Conservation (phyloP, 1,284 basidiomycete genomes). For the Austroboletus niveus region DNA sequence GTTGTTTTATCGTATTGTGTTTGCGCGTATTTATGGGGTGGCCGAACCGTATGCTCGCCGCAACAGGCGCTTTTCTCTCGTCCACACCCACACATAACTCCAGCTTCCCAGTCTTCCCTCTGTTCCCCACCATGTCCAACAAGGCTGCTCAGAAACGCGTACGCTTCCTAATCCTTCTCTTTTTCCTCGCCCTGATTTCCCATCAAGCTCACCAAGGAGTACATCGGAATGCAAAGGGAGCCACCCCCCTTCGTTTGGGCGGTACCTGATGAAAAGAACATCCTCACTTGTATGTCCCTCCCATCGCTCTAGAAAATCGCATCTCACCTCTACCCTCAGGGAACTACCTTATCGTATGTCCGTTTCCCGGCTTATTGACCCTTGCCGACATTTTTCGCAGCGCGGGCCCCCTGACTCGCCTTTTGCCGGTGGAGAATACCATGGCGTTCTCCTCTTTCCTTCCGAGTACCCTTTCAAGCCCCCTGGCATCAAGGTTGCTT, state of each 20-base stretch:
- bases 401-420: slow-evolving; percentile 92
- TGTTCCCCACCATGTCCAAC: slow-evolving; percentile 57
- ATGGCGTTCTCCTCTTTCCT: slow-evolving; percentile 87
- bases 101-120: neutral
- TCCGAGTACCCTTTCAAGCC: slow-evolving; percentile 94
- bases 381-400: slow-evolving; percentile 38
- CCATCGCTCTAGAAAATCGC: neutral
- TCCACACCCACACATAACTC: slow-evolving; percentile 24
- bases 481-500: slow-evolving; percentile 87
- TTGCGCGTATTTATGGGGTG: slow-evolving; percentile 29
- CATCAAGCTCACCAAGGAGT: slow-evolving; percentile 82
- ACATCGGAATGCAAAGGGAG: slow-evolving; percentile 88
- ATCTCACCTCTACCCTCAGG: slow-evolving; percentile 45
- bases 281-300: slow-evolving; percentile 69
- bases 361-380: slow-evolving; percentile 1
- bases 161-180: slow-evolving; percentile 29
- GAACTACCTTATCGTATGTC: slow-evolving; percentile 85
- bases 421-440: slow-evolving; percentile 91
- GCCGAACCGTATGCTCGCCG: slow-evolving; percentile 20
- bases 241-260: slow-evolving; percentile 95
- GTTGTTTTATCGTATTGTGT: slow-evolving; percentile 11
- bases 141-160: slow-evolving; percentile 85
- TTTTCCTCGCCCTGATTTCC: neutral
- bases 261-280: slow-evolving; percentile 93
- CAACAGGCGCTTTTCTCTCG: slow-evolving; percentile 23